These are phyloP conservation scores for Pichia manshurica DNA, from an alignment of 805 yeast genomes.

Conservation along the genomic window DNA sequence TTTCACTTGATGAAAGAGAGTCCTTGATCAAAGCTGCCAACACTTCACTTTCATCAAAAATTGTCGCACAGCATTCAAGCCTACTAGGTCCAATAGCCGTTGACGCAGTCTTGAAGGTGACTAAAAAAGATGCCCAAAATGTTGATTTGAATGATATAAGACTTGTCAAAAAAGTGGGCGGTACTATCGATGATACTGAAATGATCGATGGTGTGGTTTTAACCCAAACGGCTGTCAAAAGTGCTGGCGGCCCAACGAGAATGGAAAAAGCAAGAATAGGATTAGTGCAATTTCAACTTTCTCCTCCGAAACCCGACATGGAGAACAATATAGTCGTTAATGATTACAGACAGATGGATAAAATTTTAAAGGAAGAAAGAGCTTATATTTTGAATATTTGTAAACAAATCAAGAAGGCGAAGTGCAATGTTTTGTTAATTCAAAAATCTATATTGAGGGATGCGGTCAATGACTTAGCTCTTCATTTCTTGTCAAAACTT, in stretches of 20 bases:
- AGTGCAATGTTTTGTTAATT: slow-evolving; percentile 85
- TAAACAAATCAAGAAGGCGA: slow-evolving; percentile 93
- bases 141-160: slow-evolving; percentile 89
- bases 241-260: slow-evolving; percentile 93
- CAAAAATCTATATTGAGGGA: slow-evolving; percentile 93
- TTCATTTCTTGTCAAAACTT: slow-evolving; percentile 89
- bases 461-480: slow-evolving; percentile 89
- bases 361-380: slow-evolving; percentile 95
- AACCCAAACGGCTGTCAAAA: slow-evolving; percentile 82
- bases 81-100: slow-evolving; percentile 90
- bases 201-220: slow-evolving; percentile 89
- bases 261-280: slow-evolving; percentile 92
- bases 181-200: slow-evolving; percentile 95
- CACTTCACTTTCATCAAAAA: slow-evolving; percentile 90
- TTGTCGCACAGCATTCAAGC: slow-evolving; percentile 87
- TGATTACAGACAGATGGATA: slow-evolving; percentile 99
- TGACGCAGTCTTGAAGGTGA: slow-evolving; percentile 79
- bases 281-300: slow-evolving; percentile 85
- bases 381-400: slow-evolving; percentile 91
- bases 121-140: slow-evolving; percentile 39
- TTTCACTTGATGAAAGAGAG: slow-evolving; percentile 74
- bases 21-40: slow-evolving; percentile 87
- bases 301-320: slow-evolving; percentile 97
- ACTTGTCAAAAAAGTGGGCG: slow-evolving; percentile 89
- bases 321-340: slow-evolving; percentile 96